Conservation (phyloP, 495 filamentous ascomycete genomes). For the Aspergillus affinis region DNA sequence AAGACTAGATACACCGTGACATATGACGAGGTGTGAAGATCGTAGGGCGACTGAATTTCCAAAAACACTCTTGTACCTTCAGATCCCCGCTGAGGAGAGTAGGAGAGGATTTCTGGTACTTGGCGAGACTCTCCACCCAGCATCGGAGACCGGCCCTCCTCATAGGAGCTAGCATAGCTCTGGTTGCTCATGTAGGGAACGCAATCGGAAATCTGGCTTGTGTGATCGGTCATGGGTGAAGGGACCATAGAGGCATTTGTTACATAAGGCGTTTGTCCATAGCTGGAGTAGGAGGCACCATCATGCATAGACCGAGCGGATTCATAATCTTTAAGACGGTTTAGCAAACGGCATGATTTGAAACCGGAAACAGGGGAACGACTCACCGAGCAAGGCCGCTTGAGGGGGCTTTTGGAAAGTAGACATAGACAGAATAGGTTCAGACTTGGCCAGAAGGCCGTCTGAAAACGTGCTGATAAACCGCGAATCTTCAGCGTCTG, state of each 20-base stretch:
- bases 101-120: conserved; percentile 62
- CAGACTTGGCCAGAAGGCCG: conserved; percentile 55
- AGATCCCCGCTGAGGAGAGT: conserved; percentile 63
- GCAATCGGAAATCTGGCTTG: conserved; percentile 47
- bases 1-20: conserved; percentile 69
- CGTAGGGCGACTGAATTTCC: conserved; percentile 71
- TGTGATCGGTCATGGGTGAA: conserved; percentile 46
- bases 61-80: conserved; percentile 69
- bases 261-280: conserved; percentile 45
- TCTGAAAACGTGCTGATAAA: conserved; percentile 48
- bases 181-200: conserved; percentile 45
- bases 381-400: conserved; percentile 45
- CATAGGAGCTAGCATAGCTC: conserved; percentile 47
- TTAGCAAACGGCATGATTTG: conserved; percentile 1
- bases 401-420: conserved; percentile 46
- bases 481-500: conserved; percentile 49
- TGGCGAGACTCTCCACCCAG: conserved; percentile 31
- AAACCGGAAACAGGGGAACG: background rate
- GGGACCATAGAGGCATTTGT: conserved; percentile 44
- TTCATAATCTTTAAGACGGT: conserved; percentile 36
- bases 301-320: conserved; percentile 46
- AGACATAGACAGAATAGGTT: conserved; percentile 55
- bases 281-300: conserved; percentile 44
- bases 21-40: conserved; percentile 58
- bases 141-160: conserved; percentile 43